These are phyloP conservation scores for Fusarium newnesense DNA, from an alignment of 2,329 filamentous ascomycete genomes.

Conservation along the genomic window DNA sequence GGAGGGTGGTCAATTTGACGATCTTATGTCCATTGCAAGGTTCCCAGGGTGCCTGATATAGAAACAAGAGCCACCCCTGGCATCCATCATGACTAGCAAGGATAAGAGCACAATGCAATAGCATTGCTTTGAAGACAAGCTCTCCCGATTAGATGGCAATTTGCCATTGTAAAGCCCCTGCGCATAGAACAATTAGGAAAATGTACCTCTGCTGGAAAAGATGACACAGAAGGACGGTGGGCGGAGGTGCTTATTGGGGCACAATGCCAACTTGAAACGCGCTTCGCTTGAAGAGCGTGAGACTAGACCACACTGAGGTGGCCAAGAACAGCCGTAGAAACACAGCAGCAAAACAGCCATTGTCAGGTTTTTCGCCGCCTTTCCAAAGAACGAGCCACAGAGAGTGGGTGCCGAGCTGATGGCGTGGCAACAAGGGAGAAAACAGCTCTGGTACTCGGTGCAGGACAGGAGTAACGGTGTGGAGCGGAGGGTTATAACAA, in stretches of 20 bases:
- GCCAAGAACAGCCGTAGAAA: conserved; percentile 32
- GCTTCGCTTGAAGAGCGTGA: conserved; percentile 40
- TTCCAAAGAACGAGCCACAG: conserved; percentile 29
- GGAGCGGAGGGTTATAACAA: conserved; percentile 45
- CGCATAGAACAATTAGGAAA: conserved; percentile 28
- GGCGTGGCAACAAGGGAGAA: conserved; percentile 42
- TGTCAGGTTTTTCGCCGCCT: conserved; percentile 31
- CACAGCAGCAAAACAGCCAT: conserved; percentile 27
- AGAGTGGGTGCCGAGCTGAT: conserved; percentile 36
- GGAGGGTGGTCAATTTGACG: conserved; percentile 67
- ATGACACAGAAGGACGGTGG: conserved; percentile 32
- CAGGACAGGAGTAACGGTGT: conserved; percentile 38
- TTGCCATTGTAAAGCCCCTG: conserved; percentile 39
- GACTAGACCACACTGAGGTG: conserved; percentile 42
- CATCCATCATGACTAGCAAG: conserved; percentile 39
- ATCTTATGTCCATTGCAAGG: conserved; percentile 64
- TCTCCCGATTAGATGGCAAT: conserved; percentile 40
- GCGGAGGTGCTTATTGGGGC: conserved; percentile 41
- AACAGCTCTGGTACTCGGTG: conserved; percentile 41
- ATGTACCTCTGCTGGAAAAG: conserved; percentile 31
- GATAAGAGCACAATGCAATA: conserved; percentile 34
- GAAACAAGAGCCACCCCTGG: conserved; percentile 54
- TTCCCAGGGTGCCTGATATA: conserved; percentile 60
- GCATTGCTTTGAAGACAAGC: conserved; percentile 32
- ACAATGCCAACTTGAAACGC: conserved; percentile 41